Conservation (phyloP, 495 filamentous ascomycete species). For the Lophium mytilinum region DNA sequence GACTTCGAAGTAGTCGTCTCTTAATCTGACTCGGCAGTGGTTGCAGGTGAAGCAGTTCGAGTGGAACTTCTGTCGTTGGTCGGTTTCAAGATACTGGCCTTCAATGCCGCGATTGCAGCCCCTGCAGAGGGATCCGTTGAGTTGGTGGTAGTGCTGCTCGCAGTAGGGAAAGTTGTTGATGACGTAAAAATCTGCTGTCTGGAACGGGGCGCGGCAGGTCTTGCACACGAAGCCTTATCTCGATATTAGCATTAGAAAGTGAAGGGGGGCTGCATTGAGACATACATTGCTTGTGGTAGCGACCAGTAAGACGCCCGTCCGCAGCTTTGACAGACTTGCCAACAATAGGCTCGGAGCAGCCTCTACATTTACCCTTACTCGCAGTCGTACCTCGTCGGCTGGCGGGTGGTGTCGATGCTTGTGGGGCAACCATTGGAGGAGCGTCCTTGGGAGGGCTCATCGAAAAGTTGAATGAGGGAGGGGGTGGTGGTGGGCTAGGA, state of each 20-base stretch:
- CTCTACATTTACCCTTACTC: slow-evolving; percentile 70
- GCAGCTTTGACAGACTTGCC: slow-evolving; percentile 92
- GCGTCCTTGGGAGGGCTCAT: slow-evolving; percentile 24
- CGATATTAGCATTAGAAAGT: not conserved
- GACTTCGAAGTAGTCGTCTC: slow-evolving; percentile 55
- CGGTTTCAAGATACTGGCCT: slow-evolving; percentile 88
- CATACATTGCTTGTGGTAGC: slow-evolving; percentile 79
- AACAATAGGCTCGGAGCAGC: slow-evolving; percentile 67
- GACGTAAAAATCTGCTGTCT: slow-evolving; percentile 89
- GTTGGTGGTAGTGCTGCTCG: slow-evolving; percentile 83
- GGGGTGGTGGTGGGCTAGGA: slow-evolving; percentile 1
- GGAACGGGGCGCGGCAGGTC: slow-evolving; percentile 73
- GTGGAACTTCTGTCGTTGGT: slow-evolving; percentile 71
- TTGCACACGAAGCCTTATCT: slow-evolving; percentile 67
- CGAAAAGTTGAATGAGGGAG: slow-evolving; percentile 9
- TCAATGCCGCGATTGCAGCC: slow-evolving; percentile 82
- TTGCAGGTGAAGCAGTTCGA: slow-evolving; percentile 76
- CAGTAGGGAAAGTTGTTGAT: slow-evolving; percentile 81
- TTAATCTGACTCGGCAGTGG: slow-evolving; percentile 33
- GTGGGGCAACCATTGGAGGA: not conserved
- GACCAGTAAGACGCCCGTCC: slow-evolving; percentile 84
- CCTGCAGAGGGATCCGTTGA: slow-evolving; percentile 77
- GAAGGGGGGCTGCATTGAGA: not conserved
- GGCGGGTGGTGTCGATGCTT: slow-evolving; percentile 2
- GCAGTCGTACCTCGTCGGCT: slow-evolving; percentile 19